Evolutionary conservation across 2,329 filamentous ascomycete species (phyloP).

Genomic region (Mycosphaerella sp.): DNA sequence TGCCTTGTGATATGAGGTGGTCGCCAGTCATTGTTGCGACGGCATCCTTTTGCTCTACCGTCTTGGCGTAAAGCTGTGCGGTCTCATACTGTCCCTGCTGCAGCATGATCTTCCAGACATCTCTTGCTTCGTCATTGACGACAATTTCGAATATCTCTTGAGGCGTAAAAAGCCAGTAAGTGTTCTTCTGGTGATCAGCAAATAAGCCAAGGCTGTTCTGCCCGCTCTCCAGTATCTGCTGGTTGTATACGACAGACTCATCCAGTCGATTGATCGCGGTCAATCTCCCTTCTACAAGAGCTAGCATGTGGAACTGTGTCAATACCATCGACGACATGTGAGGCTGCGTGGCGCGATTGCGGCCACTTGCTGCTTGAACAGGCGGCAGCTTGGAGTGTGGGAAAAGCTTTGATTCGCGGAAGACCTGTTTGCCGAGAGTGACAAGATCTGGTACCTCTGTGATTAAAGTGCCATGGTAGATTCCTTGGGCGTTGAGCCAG

Average conservation of each 20-base stretch:
- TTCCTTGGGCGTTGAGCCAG: conserved; percentile 81
- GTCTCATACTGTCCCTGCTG: conserved; percentile 80
- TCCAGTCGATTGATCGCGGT: conserved; percentile 83
- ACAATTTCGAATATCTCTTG: conserved; percentile 92
- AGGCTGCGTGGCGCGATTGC: conserved; percentile 62
- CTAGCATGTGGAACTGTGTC: conserved; percentile 89
- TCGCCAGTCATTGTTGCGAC: conserved; percentile 91
- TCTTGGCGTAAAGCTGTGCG: conserved; percentile 78
- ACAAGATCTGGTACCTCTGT: conserved; percentile 50
- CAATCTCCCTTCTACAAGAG: conserved; percentile 73
- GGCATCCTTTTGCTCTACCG: conserved; percentile 74
- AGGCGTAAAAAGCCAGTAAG: conserved; percentile 91
- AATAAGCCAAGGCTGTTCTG: conserved; percentile 78
- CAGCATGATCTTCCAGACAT: conserved; percentile 93
- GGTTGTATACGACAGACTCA: conserved; percentile 78
- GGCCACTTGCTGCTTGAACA: conserved; percentile 58
- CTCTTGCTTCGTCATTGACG: conserved; percentile 79
- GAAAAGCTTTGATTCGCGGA: conserved; percentile 72
- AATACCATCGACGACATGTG: conserved; percentile 73
- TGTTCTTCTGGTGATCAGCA: conserved; percentile 89
- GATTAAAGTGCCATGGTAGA: conserved; percentile 77
- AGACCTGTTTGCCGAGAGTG: conserved; percentile 66
- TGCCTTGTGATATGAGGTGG: conserved; percentile 71
- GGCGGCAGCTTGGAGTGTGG: conserved; percentile 66
- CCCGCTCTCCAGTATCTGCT: conserved; percentile 72